Percentiles rank a stretch among this genome's conserved stretches.
Evolutionary conservation across 2,329 filamentous ascomycete genomes (phyloP).

Genomic region (Cladosporium sp.): DNA sequence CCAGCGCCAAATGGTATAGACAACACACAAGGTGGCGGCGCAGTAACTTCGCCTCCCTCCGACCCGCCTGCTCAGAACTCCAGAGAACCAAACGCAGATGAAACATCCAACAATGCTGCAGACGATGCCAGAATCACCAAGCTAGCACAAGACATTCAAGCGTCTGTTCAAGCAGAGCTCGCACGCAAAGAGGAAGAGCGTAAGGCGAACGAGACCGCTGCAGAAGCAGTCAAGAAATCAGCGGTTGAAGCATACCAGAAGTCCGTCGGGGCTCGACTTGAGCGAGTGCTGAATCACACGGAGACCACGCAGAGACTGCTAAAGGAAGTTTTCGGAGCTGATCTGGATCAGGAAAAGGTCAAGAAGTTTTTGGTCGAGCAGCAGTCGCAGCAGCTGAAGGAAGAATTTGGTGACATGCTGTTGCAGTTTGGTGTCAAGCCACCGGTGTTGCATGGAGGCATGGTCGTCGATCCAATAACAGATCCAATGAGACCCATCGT

Average conservation of each 20-base stretch:
- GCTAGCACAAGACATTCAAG: slow-evolving; percentile 7
- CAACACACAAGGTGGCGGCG: not conserved
- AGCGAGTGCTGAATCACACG: not conserved
- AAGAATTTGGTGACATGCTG: slow-evolving; percentile 7
- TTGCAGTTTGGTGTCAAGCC: not conserved
- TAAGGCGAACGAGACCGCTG: not conserved
- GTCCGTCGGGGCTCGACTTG: not conserved
- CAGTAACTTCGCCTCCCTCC: not conserved
- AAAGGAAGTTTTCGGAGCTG: not conserved
- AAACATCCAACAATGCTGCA: not conserved
- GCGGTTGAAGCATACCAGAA: slow-evolving; percentile 5
- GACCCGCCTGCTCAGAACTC: not conserved
- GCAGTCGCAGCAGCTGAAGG: slow-evolving; percentile 1
- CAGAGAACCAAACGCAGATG: too few species aligned
- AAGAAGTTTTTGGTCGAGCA: slow-evolving; percentile 12
- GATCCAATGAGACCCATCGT: not conserved
- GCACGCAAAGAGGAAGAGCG: slow-evolving; percentile 7
- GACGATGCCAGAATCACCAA: slow-evolving; percentile 1
- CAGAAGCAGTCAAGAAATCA: not conserved
- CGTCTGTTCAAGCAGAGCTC: not conserved
- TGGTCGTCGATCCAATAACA: not conserved
- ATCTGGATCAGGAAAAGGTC: not conserved
- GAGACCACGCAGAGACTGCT: slow-evolving; percentile 1
- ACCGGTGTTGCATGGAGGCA: not conserved
- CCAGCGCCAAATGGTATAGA: not conserved